phyloP scores from a whole-genome alignment of 2,329 filamentous ascomycete species.

The Pyricularia sp. region DNA sequence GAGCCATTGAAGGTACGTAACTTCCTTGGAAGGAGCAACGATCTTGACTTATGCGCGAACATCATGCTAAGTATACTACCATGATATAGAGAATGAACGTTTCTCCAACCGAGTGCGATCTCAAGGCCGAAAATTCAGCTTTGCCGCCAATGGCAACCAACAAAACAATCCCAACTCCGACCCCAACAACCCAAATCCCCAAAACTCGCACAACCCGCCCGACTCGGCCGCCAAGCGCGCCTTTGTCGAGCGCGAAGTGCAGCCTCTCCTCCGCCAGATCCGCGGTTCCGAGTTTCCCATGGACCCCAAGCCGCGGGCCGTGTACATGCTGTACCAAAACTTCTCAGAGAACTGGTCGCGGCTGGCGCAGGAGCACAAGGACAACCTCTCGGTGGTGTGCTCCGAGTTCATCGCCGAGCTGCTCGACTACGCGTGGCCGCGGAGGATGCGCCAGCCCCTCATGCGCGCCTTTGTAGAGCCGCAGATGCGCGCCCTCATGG shows the following conservation, averaged over 20 bases:
- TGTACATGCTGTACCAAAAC: slow-evolving; percentile 44
- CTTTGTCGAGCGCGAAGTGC: slow-evolving; percentile 37
- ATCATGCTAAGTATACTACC: neutral
- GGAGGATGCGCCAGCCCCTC: slow-evolving; percentile 40
- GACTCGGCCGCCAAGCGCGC: slow-evolving; percentile 32
- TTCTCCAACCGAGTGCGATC: slow-evolving; percentile 38
- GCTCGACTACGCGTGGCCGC: slow-evolving; percentile 39
- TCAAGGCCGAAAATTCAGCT: slow-evolving; percentile 38
- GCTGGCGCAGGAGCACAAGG: slow-evolving; percentile 43
- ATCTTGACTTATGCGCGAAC: too few species aligned
- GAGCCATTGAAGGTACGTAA: slow-evolving; percentile 28
- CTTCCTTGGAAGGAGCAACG: neutral
- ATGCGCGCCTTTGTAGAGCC: slow-evolving; percentile 38
- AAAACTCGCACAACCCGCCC: slow-evolving; percentile 7
- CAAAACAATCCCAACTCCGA: slow-evolving; percentile 1
- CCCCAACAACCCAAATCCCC: neutral
- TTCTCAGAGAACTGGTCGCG: slow-evolving; percentile 43
- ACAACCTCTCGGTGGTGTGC: slow-evolving; percentile 43
- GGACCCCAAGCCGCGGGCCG: slow-evolving; percentile 41
- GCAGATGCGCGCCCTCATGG: slow-evolving; percentile 36
- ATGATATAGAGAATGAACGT: slow-evolving; percentile 32
- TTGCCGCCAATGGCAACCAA: slow-evolving; percentile 16
- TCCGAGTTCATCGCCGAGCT: slow-evolving; percentile 43
- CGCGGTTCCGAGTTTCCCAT: slow-evolving; percentile 42
- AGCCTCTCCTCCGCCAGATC: slow-evolving; percentile 38